These are phyloP conservation scores for Wilcoxina mikolae DNA, from an alignment of 495 filamentous ascomycete genomes.

Conservation along the genomic window DNA sequence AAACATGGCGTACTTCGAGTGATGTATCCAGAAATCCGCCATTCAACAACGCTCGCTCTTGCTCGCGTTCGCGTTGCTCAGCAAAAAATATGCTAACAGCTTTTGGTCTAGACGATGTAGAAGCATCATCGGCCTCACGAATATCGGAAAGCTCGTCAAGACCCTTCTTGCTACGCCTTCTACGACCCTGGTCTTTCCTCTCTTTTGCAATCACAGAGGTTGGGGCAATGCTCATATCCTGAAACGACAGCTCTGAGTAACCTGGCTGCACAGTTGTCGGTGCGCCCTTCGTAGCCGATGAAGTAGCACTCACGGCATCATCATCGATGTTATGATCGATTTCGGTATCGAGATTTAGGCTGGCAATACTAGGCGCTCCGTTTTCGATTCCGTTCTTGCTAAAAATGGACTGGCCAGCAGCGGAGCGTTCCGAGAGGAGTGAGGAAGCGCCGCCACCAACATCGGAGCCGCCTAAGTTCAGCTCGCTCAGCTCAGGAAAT, in stretches of 20 bases:
- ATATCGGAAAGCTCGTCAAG: slow-evolving; percentile 23
- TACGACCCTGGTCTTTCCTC: not conserved
- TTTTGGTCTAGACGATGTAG: slow-evolving; percentile 9
- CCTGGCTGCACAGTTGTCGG: not conserved
- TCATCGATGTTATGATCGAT: slow-evolving; percentile 10
- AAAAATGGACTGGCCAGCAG: slow-evolving; percentile 2
- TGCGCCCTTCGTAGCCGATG: slow-evolving; percentile 6
- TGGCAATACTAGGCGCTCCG: slow-evolving; percentile 12
- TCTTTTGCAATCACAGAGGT: slow-evolving; percentile 4
- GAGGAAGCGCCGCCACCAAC: slow-evolving; percentile 1
- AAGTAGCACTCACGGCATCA: slow-evolving; percentile 21
- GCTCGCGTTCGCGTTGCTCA: slow-evolving; percentile 24
- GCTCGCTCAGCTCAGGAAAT: slow-evolving; percentile 24
- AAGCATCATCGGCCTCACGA: slow-evolving; percentile 16
- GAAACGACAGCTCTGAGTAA: slow-evolving; percentile 4
- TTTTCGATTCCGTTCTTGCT: slow-evolving; percentile 11
- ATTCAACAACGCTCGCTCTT: slow-evolving; percentile 21
- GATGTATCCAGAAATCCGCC: slow-evolving; percentile 15
- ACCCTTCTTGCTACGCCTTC: slow-evolving; percentile 21
- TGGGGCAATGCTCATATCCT: not conserved
- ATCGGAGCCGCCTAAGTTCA: slow-evolving; percentile 13
- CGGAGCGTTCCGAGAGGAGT: slow-evolving; percentile 1
- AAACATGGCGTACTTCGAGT: slow-evolving; percentile 23
- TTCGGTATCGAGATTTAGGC: slow-evolving; percentile 3
- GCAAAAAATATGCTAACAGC: slow-evolving; percentile 23